phyloP scores from a whole-genome alignment of 1,139 yeast species.

The Zygosaccharomyces sapae region DNA sequence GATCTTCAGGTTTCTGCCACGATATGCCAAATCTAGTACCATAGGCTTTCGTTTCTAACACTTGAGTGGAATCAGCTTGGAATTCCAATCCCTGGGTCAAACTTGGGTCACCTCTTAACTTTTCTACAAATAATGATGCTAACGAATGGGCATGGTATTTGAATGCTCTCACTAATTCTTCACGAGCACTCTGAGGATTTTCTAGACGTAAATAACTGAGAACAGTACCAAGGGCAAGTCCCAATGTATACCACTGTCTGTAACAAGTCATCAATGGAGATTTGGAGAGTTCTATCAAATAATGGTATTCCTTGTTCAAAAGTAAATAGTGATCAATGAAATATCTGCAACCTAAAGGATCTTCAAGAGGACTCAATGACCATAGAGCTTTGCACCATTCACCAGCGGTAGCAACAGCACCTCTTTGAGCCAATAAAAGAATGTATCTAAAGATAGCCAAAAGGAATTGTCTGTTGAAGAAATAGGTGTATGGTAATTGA shows the following conservation, averaged over 20 bases:
- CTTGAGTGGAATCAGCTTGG: slow-evolving; percentile 31
- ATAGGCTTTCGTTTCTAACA: slow-evolving; percentile 29
- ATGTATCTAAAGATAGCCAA: slow-evolving; percentile 71
- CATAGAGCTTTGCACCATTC: slow-evolving; percentile 66
- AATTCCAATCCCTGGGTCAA: slow-evolving; percentile 10
- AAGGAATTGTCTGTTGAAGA: slow-evolving; percentile 73
- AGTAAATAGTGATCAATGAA: slow-evolving; percentile 78
- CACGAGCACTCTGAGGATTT: slow-evolving; percentile 43
- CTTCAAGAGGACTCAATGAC: slow-evolving; percentile 70
- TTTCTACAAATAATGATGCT: slow-evolving; percentile 24
- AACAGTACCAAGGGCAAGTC: slow-evolving; percentile 62
- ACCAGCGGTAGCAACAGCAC: slow-evolving; percentile 73
- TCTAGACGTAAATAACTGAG: slow-evolving; percentile 51
- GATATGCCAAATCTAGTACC: slow-evolving; percentile 25
- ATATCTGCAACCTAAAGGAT: slow-evolving; percentile 79
- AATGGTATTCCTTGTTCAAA: slow-evolving; percentile 60
- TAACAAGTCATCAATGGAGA: slow-evolving; percentile 58
- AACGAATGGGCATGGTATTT: slow-evolving; percentile 53
- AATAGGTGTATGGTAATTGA: slow-evolving; percentile 71
- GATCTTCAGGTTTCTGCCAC: slow-evolving; percentile 36
- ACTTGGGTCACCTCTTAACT: slow-evolving; percentile 23
- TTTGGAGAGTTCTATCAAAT: slow-evolving; percentile 51
- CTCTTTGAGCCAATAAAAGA: slow-evolving; percentile 65
- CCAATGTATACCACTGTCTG: slow-evolving; percentile 67
- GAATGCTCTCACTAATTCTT: slow-evolving; percentile 49